These are phyloP conservation scores for Starmerella davenportii DNA, from an alignment of 805 yeast genomes.

Conservation along the genomic window DNA sequence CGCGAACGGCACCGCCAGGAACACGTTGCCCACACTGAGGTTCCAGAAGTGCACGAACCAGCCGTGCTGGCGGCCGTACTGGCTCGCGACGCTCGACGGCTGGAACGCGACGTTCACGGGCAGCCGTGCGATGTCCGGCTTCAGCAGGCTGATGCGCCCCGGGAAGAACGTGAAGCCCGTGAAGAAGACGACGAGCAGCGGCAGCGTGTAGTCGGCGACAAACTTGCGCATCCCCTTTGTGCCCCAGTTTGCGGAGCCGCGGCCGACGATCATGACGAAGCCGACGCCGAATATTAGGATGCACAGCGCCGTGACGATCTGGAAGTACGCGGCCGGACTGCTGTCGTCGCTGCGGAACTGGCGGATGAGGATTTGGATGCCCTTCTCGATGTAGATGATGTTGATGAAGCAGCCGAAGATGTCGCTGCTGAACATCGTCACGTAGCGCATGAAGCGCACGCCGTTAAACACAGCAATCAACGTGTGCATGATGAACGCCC, in stretches of 20 bases:
- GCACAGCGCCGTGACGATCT: slow-evolving; percentile 53
- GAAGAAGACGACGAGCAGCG: slow-evolving; percentile 68
- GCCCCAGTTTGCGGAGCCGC: slow-evolving; percentile 39
- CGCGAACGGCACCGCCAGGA: slow-evolving; percentile 86
- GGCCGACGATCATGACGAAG: slow-evolving; percentile 23
- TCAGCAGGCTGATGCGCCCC: slow-evolving; percentile 41
- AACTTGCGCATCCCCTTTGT: slow-evolving; percentile 44
- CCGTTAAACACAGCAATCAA: slow-evolving; percentile 51
- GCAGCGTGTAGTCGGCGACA: slow-evolving; percentile 73
- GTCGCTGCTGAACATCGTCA: slow-evolving; percentile 74
- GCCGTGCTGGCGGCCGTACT: slow-evolving; percentile 29
- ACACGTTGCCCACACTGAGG: slow-evolving; percentile 54
- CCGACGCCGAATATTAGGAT: slow-evolving; percentile 65
- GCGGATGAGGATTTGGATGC: slow-evolving; percentile 56
- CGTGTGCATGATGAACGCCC: slow-evolving; percentile 76
- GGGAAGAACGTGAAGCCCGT: slow-evolving; percentile 90
- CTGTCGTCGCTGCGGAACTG: slow-evolving; percentile 38
- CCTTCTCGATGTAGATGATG: slow-evolving; percentile 75
- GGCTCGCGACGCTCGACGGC: slow-evolving; percentile 35
- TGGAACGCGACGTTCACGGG: slow-evolving; percentile 56
- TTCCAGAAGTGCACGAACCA: slow-evolving; percentile 74
- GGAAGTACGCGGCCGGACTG: slow-evolving; percentile 31
- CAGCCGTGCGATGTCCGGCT: slow-evolving; percentile 33
- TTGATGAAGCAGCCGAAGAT: slow-evolving; percentile 85
- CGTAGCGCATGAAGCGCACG: slow-evolving; percentile 47